Base-by-base conservation (phyloP, 2,329 filamentous ascomycete species). In the Colletotrichum horii region DNA sequence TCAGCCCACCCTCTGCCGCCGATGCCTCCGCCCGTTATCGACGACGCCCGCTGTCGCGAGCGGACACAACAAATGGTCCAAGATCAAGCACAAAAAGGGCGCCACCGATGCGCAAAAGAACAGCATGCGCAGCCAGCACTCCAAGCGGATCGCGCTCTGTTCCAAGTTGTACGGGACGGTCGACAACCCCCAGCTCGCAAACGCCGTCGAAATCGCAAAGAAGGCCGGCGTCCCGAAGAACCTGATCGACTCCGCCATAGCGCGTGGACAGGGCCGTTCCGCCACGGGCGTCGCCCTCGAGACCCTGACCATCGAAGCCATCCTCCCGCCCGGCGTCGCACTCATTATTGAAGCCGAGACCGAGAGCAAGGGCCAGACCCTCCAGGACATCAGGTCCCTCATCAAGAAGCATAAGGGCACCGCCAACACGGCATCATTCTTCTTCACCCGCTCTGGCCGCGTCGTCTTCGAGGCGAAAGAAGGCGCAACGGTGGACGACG, bases 51-150 rank as follows among this genome's bases (percentile, higher is more conserved):
- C 80, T 9, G 81, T 85, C 16, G 84, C 86, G 76, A 93, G 94
- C 28, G 96, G 96, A 16, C 96, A 98, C 86, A 98, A 94, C 84
- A 94, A 96, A 83, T 99, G 97, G 97, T 96, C 95, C 74, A 98
- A 97, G 81, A 98, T 98, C 86, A 95, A 94, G 82, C 97, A 98
- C 84, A 95, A 97, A 84, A 99, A 99, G 85, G 96, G 94, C 67
- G 95, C 93, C 77, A 94, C 93, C 74, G 97, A 99, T 84, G 90
- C 90, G 75, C 93, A 93, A 79, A 98, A 96, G 85, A 95, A 92
- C 84, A 90, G 90, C 58, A 89, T 93, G 79, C 93, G 96, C 34
- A 91, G 89, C 62, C 84, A 89, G 60, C 90, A 97, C 79, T 89
- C 93, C 26, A 93, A 94, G 79, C 91, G 94, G 76, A 93, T 98